phyloP scores from a whole-genome alignment of 208 protist genomes.

The Leishmania guyanensis region DNA sequence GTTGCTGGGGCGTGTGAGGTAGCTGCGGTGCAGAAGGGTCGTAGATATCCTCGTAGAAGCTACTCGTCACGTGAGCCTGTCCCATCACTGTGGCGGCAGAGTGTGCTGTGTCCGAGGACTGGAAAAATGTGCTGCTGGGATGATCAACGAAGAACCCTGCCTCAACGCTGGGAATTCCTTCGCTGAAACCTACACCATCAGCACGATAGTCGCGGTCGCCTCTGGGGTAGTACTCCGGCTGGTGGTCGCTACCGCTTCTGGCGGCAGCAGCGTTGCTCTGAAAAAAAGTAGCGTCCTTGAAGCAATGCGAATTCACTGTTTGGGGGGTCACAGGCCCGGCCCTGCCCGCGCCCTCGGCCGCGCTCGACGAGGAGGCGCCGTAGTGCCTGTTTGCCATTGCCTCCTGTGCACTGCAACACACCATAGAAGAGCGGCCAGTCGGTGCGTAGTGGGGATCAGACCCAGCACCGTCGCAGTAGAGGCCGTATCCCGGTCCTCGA shows the following conservation, averaged over 20 bases:
- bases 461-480: background rate
- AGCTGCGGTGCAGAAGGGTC: conserved; percentile 1
- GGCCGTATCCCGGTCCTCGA: background rate
- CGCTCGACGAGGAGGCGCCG: background rate
- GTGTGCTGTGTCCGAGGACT: conserved; percentile 6
- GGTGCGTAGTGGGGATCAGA: background rate
- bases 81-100: conserved; percentile 9
- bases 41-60: conserved; percentile 24
- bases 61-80: conserved; percentile 13
- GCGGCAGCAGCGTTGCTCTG: background rate
- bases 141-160: conserved; percentile 3
- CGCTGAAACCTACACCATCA: background rate
- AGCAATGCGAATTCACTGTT: background rate
- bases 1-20: background rate
- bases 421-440: background rate
- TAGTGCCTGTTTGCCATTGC: background rate
- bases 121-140: conserved; percentile 9
- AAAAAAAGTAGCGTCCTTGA: conserved; percentile 1
- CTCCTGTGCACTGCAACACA: background rate
- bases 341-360: background rate
- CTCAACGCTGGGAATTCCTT: background rate
- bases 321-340: background rate
- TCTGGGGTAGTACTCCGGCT: conserved; percentile 2
- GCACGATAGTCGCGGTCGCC: background rate
- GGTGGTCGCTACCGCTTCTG: background rate